Evolutionary conservation across 805 yeast genomes (phyloP), one percentile per base, ranked within the genome.

Genomic region (Nakazawaea ernobii): DNA sequence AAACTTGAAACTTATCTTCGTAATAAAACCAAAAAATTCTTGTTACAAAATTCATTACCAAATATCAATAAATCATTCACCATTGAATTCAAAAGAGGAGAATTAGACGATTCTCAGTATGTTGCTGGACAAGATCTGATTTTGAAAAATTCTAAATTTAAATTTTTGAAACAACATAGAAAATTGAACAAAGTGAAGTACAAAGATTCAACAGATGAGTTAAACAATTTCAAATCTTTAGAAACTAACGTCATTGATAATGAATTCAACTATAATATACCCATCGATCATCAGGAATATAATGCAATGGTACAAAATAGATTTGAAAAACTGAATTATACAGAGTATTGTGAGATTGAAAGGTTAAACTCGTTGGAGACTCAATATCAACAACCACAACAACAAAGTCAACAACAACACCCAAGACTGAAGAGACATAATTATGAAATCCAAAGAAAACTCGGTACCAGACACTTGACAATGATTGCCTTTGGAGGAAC

Each of bases 401-500:
- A 30, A 39, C 39, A 36, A 35, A 8, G 33, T 32, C 8, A 11
- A 32, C 9, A 2, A 20, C 14, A 32, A 14, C 28, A 38, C 13
- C 41, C 15, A 14, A 30, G 14, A 17, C 13, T 32, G 13, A 26
- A n/a, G 2, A 32, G 35, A 14, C 29, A 9, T 9, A 35, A 32
- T 28, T 32, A 46, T 26, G 45, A 42, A 35, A 36, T 46, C 14
- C 46, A 46, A 26, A 13, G 91, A 46, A 79, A 78, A 50, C 66
- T 86, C 39, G 74, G 74, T 43, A 79, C 80, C 26, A 65, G 89
- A 20, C 92, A 86, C 60, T 65, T 86, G 20, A 89, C 84, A 56
- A 83, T 85, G 81, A 80, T 86, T 41, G 86, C 91, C 0, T 68
- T 86, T 30, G 89, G 90, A 3, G 92, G 90, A 1, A 84, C 91